A percentile compares a stretch with the other conserved stretches of the same genome.
Conservation (phyloP, 75 land plant genomes). For the Sequoiadendron giganteum region DNA sequence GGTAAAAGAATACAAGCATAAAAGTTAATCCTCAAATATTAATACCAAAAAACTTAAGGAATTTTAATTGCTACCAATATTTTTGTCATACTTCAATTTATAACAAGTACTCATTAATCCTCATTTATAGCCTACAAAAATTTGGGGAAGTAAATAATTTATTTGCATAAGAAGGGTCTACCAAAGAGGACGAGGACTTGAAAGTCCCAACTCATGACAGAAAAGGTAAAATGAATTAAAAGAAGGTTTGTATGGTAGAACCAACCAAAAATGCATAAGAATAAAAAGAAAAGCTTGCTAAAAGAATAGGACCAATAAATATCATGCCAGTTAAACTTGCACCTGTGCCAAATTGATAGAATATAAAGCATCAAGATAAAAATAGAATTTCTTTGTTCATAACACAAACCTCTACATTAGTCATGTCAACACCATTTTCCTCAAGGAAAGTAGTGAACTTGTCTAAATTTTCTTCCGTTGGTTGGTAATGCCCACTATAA, state of each 20-base stretch:
- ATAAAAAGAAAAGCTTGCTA: not conserved
- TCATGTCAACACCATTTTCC: slow-evolving; percentile 69
- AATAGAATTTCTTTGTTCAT: not conserved
- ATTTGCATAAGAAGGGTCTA: not conserved
- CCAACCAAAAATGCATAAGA: not conserved
- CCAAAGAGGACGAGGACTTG: not conserved
- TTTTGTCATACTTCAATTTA: not conserved
- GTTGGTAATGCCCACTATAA: slow-evolving; percentile 96
- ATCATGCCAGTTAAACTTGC: not conserved
- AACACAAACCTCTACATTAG: slow-evolving; percentile 75
- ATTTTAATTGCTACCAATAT: not conserved
- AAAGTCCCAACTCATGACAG: not conserved
- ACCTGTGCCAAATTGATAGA: not conserved
- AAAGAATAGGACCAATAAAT: not conserved
- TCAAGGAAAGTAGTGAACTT: slow-evolving; percentile 60
- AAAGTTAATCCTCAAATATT: not conserved
- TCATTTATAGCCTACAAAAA: not conserved
- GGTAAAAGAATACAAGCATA: not conserved
- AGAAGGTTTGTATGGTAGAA: not conserved
- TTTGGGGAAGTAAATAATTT: not conserved
- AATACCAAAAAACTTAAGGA: not conserved
- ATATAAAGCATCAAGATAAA: not conserved
- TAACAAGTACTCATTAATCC: not conserved
- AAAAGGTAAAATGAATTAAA: not conserved
- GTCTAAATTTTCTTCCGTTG: slow-evolving; percentile 84